phyloP scores from a whole-genome alignment of 2,329 filamentous ascomycete species.

The Cladosporium oxysporum region DNA sequence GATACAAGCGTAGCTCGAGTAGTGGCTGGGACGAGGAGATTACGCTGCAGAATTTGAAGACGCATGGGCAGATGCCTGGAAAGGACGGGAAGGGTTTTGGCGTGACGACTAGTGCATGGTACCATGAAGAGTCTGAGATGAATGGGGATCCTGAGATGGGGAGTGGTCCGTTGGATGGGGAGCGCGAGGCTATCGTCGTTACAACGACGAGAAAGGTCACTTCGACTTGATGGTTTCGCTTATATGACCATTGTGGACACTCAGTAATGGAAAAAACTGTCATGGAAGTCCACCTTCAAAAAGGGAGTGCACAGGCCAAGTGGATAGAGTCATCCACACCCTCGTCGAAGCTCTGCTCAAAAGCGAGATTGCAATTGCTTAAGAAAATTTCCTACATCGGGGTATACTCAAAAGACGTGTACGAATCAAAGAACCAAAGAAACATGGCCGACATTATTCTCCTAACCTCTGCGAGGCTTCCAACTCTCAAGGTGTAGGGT shows the following conservation, averaged over 20 bases:
- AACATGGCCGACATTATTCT: background rate
- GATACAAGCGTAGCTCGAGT: conserved; percentile 8
- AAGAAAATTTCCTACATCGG: background rate
- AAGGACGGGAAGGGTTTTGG: conserved; percentile 15
- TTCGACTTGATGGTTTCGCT: background rate
- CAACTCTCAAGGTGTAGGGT: background rate
- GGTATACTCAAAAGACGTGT: background rate
- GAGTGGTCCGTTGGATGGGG: background rate
- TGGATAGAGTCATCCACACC: too few species aligned
- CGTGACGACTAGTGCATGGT: background rate
- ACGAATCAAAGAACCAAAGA: background rate
- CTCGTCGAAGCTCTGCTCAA: too few species aligned
- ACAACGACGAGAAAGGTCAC: background rate
- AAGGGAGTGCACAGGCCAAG: background rate
- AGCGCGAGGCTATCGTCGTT: background rate
- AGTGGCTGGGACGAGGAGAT: conserved; percentile 7
- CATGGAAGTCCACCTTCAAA: too few species aligned
- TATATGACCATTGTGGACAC: background rate
- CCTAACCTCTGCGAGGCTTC: background rate
- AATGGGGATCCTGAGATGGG: background rate
- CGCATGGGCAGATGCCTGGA: conserved; percentile 15
- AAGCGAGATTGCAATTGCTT: background rate
- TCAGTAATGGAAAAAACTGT: too few species aligned
- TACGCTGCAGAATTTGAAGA: conserved; percentile 10
- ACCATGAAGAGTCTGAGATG: background rate